These are phyloP conservation scores for Waitea zeae DNA, from an alignment of 1,284 basidiomycete genomes.

Conservation along the genomic window DNA sequence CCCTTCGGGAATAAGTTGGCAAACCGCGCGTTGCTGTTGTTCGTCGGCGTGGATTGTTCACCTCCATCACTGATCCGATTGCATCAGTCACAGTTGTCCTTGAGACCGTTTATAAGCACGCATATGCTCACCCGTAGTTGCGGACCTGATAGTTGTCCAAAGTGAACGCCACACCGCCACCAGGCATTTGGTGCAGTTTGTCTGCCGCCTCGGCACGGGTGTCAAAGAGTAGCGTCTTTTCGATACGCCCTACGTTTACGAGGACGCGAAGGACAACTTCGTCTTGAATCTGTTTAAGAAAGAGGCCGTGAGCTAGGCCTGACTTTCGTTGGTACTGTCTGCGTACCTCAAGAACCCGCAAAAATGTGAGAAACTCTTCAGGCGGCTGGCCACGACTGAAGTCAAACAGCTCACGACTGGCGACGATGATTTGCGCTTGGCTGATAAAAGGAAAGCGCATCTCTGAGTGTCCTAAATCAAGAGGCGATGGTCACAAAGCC, in stretches of 20 bases:
- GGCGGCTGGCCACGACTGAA: slow-evolving; percentile 54
- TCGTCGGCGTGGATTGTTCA: slow-evolving; percentile 21
- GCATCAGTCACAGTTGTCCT: slow-evolving; percentile 2
- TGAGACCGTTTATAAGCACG: background rate
- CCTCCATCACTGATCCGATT: slow-evolving; percentile 38
- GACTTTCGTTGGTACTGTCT: background rate
- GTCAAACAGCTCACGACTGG: slow-evolving; percentile 62
- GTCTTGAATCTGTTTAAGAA: slow-evolving; percentile 43
- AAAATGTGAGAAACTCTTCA: slow-evolving; percentile 45
- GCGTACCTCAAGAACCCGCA: slow-evolving; percentile 72
- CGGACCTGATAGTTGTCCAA: slow-evolving; percentile 40
- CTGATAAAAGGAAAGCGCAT: slow-evolving; percentile 12
- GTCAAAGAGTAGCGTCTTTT: slow-evolving; percentile 49
- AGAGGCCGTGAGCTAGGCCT: slow-evolving; percentile 1
- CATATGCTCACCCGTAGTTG: slow-evolving; percentile 31
- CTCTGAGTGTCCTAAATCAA: background rate
- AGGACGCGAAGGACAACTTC: slow-evolving; percentile 67
- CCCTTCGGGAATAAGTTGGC: slow-evolving; percentile 23
- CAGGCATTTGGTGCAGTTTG: slow-evolving; percentile 24
- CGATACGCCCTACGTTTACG: slow-evolving; percentile 61
- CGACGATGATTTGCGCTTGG: slow-evolving; percentile 39
- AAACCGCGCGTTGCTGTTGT: background rate
- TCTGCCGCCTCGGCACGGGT: slow-evolving; percentile 43
- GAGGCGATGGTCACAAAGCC: too few species aligned
- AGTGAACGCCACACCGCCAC: slow-evolving; percentile 40